These are phyloP conservation scores for Brassica balearica DNA, from an alignment of 441 rosid genomes.

Conservation along the genomic window DNA sequence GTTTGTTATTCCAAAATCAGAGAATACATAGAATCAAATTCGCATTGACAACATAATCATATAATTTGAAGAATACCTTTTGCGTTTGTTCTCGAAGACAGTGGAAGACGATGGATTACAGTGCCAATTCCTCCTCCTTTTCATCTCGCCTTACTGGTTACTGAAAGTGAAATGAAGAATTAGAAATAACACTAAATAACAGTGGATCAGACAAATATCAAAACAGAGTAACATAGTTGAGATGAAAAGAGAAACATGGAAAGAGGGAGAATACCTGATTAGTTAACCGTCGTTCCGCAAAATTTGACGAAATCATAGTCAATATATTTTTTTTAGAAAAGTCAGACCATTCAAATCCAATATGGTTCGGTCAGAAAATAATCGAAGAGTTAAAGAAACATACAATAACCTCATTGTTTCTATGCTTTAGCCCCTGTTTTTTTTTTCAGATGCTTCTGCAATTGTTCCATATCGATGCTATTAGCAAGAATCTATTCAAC, in stretches of 20 bases:
- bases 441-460: neutral
- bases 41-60: neutral
- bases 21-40: neutral
- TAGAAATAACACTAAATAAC: neutral
- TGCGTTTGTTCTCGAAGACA: slow-evolving; percentile 80
- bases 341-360: neutral
- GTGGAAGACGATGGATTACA: slow-evolving; percentile 84
- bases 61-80: slow-evolving; percentile 63
- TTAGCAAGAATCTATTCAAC: no score
- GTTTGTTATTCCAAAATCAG: neutral
- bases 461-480: no score
- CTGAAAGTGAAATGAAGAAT: neutral
- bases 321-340: neutral
- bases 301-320: neutral
- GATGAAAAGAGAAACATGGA: no score
- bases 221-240: no score
- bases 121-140: neutral
- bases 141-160: no score
- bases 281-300: neutral
- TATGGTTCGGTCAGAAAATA: neutral
- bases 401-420: neutral
- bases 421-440: neutral
- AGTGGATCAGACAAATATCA: no score
- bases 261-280: no score
- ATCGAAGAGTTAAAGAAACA: neutral